Base-by-base conservation (phyloP, 441 rosid genomes). In the Gossypium lobatum region DNA sequence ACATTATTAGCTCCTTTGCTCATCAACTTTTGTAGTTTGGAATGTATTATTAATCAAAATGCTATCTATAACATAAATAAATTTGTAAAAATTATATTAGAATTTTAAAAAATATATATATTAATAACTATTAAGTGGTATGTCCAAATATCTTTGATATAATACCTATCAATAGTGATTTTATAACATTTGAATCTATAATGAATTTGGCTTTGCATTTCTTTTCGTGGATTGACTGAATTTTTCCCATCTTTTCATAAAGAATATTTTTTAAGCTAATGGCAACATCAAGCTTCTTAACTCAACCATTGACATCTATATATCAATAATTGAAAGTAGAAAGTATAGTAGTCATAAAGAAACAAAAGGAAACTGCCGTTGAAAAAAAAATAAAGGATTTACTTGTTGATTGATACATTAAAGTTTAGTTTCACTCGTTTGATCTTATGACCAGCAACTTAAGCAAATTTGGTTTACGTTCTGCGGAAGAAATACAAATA, bases 391-490 rank as follows among this genome's bases (percentile, higher is more conserved):
- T 6, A 21, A 21, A 31, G 61, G 70, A 54, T 26, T 66, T 65
- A 78, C 50, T 17, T 21, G 11, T 26, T 9, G 66, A 67, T 66
- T 18, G n/a, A 31, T 69, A 77, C 72, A 75, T 65, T 83, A 77
- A 74, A 79, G 28, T 75, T 73, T 23, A 5, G 59, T 58, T 57
- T 57, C 73, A 48, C 79, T 72, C 67, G 25, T 70, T 42, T 8
- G 31, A 52, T 50, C 61, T 63, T 55, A 64, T 76, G 37, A 7
- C 79, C 74, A 71, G 71, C 81, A 75, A 74, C 77, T 53, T 25
- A 10, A 71, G 48, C 34, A 39, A 71, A 71, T 26, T 39, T 53
- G 73, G 42, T 62, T 76, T 76, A 52, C 45, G 25, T 48, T 6
- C 20, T 0, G 59, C n/a, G 14, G 73, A 72, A 65, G 72, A 57